phyloP scores from a whole-genome alignment of 495 filamentous ascomycete genomes.

The Aspergillus olivimuriae region DNA sequence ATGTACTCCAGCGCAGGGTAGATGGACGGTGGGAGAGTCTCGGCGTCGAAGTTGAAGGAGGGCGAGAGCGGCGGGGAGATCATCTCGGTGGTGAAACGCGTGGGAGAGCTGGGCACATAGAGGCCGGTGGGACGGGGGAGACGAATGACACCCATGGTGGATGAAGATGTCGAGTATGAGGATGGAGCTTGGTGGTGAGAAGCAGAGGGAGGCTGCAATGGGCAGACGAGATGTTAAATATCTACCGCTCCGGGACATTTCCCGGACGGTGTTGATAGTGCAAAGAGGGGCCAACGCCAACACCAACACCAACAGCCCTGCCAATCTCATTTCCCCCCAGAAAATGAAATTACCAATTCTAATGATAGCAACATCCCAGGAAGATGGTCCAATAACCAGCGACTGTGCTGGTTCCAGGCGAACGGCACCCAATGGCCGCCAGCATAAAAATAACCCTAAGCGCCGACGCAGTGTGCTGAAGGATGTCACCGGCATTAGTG shows the following conservation, averaged over 20 bases:
- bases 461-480: conserved; percentile 14
- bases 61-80: conserved; percentile 41
- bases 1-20: conserved; percentile 45
- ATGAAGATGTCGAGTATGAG: conserved; percentile 1
- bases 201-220: not conserved
- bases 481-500: conserved; percentile 3
- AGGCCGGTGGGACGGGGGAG: conserved; percentile 37
- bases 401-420: conserved; percentile 3
- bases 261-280: too few relatives aligned
- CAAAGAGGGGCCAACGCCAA: not conserved
- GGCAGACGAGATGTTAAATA: not conserved
- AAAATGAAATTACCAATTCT: not conserved
- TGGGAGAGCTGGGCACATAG: conserved; percentile 32
- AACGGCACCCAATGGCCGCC: conserved; percentile 13
- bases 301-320: too few relatives aligned
- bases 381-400: not conserved
- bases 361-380: conserved; percentile 10
- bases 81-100: conserved; percentile 33
- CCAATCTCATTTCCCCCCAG: not conserved
- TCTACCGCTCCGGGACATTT: too few relatives aligned
- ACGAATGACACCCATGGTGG: conserved; percentile 38
- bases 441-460: conserved; percentile 25
- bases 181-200: not conserved
- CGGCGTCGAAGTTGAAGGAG: conserved; percentile 37
- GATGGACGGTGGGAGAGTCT: conserved; percentile 33